Base-by-base conservation (phyloP, 768 basidiomycete species). In the Suillus hirtellus region DNA sequence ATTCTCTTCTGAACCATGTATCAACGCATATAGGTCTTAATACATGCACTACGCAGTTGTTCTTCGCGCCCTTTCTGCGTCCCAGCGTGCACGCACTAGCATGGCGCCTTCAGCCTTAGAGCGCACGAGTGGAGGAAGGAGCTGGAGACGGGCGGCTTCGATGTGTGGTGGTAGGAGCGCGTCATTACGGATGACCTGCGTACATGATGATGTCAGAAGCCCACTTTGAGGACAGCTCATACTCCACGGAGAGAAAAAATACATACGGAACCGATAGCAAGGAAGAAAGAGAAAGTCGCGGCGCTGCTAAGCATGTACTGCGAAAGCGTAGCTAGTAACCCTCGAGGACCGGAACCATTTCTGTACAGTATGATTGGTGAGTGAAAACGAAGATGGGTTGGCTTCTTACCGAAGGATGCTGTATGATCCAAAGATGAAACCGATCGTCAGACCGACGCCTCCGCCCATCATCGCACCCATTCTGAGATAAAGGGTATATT, bases 251-350 rank as follows among this genome's bases (percentile, higher is more conserved):
- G 27, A 49, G 59, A 44, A 44, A 35, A 64, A 31, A 44, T 4
- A 72, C 87, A 70, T 71, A 96, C 95, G 37, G 95, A 95, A 71
- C 94, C 92, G 71, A 97, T 93, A 46, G 94, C 86, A 65, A 99
- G 88, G 88, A 99, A 99, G 81, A 98, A 98, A 3, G 89, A 90
- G 76, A 99, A 99, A 0, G 96, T 97, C 9, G 96, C 96, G 6
- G 93, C 96, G 69, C 96, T 99, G 71, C 93, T 93, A 35, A 98
- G 85, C 97, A 99, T 99, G 76, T 98, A 99, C 70, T 96, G 94
- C 15, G 96, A 96, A 59, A 99, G 86, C 1, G 97, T 97, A 4
- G 93, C 89, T 31, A 99, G 80, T 58, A 87, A 79, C 12, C 97
- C 97, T 71, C 95, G 85, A 31, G 94, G 95, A 31, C 97, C 97